Evolutionary conservation across 1,284 basidiomycete genomes (phyloP).

Genomic region (Puccinia sorghi): DNA sequence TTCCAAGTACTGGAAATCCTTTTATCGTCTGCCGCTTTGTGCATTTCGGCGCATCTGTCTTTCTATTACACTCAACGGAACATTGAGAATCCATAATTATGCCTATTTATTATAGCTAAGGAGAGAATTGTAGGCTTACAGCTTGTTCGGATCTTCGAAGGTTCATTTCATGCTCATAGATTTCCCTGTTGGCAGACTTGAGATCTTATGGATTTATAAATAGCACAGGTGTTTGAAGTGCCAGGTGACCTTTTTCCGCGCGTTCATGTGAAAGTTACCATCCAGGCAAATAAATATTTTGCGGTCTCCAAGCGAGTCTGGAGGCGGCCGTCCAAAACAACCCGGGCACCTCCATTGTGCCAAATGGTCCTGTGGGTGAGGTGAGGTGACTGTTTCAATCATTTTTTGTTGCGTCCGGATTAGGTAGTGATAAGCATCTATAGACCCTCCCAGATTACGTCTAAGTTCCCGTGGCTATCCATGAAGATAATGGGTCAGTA

Average conservation of each 20-base stretch:
- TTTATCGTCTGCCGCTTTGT: constrained; percentile 20
- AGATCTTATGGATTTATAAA: neutral
- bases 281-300: constrained; percentile 5
- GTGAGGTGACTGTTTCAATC: neutral
- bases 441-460: neutral
- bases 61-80: neutral
- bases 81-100: no score
- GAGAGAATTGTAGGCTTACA: neutral
- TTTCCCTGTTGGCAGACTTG: neutral
- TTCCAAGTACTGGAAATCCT: constrained; percentile 8
- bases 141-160: neutral
- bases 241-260: neutral
- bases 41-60: neutral
- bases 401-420: neutral
- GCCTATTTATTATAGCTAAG: neutral
- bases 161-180: neutral
- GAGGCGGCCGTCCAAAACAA: neutral
- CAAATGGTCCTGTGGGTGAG: neutral
- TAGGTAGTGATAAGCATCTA: neutral
- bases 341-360: neutral
- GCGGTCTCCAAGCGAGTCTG: neutral
- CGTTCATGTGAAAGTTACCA: constrained; percentile 22
- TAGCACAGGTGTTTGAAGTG: neutral
- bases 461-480: neutral
- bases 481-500: neutral